phyloP scores from a whole-genome alignment of 2,329 filamentous ascomycete species.

The Alternaria brassicicola region DNA sequence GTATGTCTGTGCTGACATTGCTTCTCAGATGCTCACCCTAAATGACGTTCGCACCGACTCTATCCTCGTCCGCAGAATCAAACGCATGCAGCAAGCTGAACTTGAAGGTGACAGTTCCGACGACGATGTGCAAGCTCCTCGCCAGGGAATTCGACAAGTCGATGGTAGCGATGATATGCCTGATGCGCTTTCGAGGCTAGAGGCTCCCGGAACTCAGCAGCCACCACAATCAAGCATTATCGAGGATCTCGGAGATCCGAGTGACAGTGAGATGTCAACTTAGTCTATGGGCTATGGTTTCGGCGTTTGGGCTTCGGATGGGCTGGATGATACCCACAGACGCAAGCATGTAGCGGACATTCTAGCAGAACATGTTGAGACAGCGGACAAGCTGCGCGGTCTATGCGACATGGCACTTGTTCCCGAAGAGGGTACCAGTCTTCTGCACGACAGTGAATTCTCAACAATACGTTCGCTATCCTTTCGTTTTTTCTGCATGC shows the following conservation, averaged over 20 bases:
- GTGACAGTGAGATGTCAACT: constrained; percentile 11
- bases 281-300: neutral
- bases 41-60: constrained; percentile 39
- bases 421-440: neutral
- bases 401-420: neutral
- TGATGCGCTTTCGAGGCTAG: constrained; percentile 3
- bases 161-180: neutral
- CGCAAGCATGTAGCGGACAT: neutral
- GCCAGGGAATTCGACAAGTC: neutral
- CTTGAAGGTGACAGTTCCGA: constrained; percentile 32
- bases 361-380: constrained; percentile 1
- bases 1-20: constrained; percentile 3
- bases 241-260: constrained; percentile 30
- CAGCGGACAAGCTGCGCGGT: neutral
- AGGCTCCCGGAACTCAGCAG: constrained; percentile 15
- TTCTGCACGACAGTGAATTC: neutral
- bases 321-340: constrained; percentile 2
- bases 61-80: constrained; percentile 47
- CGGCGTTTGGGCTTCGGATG: constrained; percentile 3
- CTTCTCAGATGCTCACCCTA: constrained; percentile 37
- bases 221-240: constrained; percentile 25
- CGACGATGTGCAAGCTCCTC: constrained; percentile 25
- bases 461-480: constrained; percentile 2
- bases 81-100: constrained; percentile 43
- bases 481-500: neutral